phyloP scores from a whole-genome alignment of 768 basidiomycete genomes.

The Amanita exitialis region DNA sequence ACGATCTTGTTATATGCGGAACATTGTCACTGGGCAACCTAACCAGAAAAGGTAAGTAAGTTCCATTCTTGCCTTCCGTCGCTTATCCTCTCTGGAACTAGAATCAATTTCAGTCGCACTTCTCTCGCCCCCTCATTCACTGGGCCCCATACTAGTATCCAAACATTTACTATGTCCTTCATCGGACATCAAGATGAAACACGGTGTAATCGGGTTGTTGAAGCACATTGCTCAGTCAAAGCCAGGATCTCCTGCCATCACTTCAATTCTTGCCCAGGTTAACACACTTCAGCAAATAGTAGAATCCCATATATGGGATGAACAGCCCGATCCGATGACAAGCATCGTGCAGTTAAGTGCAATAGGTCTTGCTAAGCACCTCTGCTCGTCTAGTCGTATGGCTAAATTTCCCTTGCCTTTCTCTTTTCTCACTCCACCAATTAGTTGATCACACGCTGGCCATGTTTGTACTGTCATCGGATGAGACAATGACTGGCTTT shows the following conservation, averaged over 20 bases:
- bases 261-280: constrained; percentile 46
- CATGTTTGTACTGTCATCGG: constrained; percentile 37
- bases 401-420: constrained; percentile 1
- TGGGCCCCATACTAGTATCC: constrained; percentile 54
- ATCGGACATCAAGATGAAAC: constrained; percentile 76
- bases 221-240: constrained; percentile 76
- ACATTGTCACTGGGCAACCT: constrained; percentile 78
- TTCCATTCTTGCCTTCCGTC: not conserved
- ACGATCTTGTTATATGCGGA: constrained; percentile 80
- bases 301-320: constrained; percentile 58
- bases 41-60: constrained; percentile 53
- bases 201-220: constrained; percentile 78
- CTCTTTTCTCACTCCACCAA: not conserved
- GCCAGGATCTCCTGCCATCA: constrained; percentile 47
- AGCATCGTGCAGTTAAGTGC: constrained; percentile 82
- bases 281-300: constrained; percentile 54
- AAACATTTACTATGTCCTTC: constrained; percentile 39
- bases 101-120: constrained; percentile 53
- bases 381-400: constrained; percentile 71
- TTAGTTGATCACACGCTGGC: constrained; percentile 36
- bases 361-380: constrained; percentile 82
- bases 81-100: constrained; percentile 16
- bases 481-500: constrained; percentile 37
- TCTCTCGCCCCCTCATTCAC: constrained; percentile 51
- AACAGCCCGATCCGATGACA: constrained; percentile 66